These are phyloP conservation scores for Monilinia laxa DNA, from an alignment of 2,329 filamentous ascomycete species.

Conservation along the genomic window DNA sequence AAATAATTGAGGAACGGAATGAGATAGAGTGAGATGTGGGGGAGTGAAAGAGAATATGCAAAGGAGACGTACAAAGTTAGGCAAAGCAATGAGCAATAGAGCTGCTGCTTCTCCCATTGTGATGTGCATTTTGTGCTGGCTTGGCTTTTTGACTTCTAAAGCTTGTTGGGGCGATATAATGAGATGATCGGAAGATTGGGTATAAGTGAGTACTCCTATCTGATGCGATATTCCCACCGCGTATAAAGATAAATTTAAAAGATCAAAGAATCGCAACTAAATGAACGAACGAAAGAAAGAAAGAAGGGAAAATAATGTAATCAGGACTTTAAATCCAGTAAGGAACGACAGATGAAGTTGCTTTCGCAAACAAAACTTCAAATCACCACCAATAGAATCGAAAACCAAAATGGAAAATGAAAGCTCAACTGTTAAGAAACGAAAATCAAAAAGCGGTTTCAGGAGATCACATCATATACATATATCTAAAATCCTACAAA, in stretches of 20 bases:
- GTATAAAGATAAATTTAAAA: no score
- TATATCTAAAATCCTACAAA: no score
- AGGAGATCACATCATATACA: no score
- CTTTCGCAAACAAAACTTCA: neutral
- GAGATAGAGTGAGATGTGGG: no score
- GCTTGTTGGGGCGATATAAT: neutral
- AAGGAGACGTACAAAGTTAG: neutral
- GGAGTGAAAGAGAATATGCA: no score
- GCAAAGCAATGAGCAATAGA: constrained; percentile 8
- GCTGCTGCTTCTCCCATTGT: constrained; percentile 1
- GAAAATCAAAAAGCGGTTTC: no score
- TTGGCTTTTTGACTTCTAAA: no score
- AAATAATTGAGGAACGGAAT: no score
- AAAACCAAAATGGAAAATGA: neutral
- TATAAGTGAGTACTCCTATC: neutral
- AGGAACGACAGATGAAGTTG: neutral
- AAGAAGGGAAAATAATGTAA: neutral
- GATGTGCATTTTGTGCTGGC: constrained; percentile 3
- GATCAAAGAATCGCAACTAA: neutral
- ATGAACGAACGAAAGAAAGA: neutral
- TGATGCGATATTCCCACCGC: no score
- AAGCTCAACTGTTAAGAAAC: neutral
- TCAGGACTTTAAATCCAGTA: neutral
- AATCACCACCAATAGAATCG: neutral
- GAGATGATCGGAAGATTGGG: neutral